Conservation (phyloP, 2,329 filamentous ascomycete genomes). For the Hypoxylon sp. region DNA sequence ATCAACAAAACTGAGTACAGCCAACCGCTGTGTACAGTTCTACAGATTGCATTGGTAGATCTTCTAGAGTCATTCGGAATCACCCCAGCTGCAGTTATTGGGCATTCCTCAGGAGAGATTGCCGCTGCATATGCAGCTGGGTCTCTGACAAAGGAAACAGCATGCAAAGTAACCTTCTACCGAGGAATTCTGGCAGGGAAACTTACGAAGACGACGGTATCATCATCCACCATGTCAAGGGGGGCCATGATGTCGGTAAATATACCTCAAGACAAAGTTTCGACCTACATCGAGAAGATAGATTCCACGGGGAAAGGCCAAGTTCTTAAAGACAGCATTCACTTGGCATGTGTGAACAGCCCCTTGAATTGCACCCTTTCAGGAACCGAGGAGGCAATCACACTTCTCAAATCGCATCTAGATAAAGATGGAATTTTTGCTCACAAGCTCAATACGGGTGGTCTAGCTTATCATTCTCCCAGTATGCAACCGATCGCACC, state of each 20-base stretch:
- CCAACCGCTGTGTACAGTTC: constrained; percentile 50
- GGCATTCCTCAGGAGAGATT: constrained; percentile 57
- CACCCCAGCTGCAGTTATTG: constrained; percentile 46
- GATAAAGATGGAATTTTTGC: constrained; percentile 47
- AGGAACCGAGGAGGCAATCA: constrained; percentile 39
- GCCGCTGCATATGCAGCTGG: constrained; percentile 55
- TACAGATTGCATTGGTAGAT: constrained; percentile 55
- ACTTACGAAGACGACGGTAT: constrained; percentile 16
- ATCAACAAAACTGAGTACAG: constrained; percentile 48
- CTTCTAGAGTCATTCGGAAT: constrained; percentile 49
- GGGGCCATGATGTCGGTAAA: constrained; percentile 50
- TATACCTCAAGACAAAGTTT: constrained; percentile 32
- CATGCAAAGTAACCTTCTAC: constrained; percentile 52
- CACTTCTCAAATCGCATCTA: constrained; percentile 42
- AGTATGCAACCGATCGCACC: constrained; percentile 39
- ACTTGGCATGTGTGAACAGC: constrained; percentile 53
- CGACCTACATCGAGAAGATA: constrained; percentile 37
- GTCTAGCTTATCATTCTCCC: constrained; percentile 48
- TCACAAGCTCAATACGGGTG: constrained; percentile 46
- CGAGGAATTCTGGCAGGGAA: constrained; percentile 48
- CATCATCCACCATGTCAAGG: neutral
- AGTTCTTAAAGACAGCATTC: constrained; percentile 11
- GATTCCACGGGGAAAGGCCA: too few relatives aligned
- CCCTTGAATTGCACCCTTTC: constrained; percentile 50
- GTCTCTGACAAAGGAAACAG: constrained; percentile 44